Conservation (phyloP, 225 moss, liverwort and hornwort genomes). For the Neckera pumila region DNA sequence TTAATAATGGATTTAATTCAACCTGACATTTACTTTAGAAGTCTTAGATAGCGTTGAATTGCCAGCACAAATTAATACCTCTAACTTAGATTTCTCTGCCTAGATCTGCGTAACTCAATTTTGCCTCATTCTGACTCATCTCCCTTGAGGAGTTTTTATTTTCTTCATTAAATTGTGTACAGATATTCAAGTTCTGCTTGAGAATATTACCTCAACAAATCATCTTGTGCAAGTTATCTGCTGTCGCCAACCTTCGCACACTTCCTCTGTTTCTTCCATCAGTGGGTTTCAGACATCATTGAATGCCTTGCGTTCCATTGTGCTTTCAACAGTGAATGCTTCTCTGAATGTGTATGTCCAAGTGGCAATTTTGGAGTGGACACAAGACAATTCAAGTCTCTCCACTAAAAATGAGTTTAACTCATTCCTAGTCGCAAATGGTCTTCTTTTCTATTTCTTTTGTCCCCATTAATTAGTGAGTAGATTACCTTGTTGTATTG, state of each 20-base stretch:
- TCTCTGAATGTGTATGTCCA: background rate
- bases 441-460: background rate
- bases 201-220: background rate
- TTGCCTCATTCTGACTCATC: background rate
- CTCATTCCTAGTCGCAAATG: background rate
- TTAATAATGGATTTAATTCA: background rate
- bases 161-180: background rate
- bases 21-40: background rate
- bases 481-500: background rate
- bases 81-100: background rate
- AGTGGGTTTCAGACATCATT: background rate
- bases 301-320: background rate
- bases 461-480: background rate
- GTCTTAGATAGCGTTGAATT: background rate
- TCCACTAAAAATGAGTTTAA: background rate
- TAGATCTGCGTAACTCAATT: background rate
- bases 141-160: background rate
- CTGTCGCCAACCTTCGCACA: background rate
- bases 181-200: background rate
- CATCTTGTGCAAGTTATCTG: background rate
- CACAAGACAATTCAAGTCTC: background rate
- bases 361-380: background rate
- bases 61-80: background rate
- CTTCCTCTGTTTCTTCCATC: background rate
- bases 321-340: background rate